phyloP scores from a whole-genome alignment of 352 stramenopile species.

The Pythium periplocum region DNA sequence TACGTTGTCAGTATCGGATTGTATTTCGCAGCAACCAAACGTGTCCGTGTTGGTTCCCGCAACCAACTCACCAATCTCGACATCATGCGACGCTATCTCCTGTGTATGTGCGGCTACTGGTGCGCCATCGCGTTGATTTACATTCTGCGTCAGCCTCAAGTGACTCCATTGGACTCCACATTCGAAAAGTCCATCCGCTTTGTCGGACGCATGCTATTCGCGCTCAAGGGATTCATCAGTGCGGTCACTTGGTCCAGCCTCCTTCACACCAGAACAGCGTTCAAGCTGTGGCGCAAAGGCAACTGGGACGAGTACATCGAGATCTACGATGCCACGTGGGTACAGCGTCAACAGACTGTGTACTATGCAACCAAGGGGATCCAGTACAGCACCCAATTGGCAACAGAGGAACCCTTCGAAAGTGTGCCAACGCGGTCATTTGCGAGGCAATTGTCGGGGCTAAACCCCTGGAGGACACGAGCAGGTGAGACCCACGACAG shows the following conservation, averaged over 20 bases:
- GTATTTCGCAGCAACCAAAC: slow-evolving; percentile 70
- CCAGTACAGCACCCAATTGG: slow-evolving; percentile 31
- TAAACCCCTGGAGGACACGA: slow-evolving; percentile 61
- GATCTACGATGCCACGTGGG: slow-evolving; percentile 80
- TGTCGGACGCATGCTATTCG: slow-evolving; percentile 53
- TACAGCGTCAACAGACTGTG: slow-evolving; percentile 75
- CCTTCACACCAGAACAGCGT: slow-evolving; percentile 57
- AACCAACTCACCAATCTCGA: slow-evolving; percentile 33
- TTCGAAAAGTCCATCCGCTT: slow-evolving; percentile 63
- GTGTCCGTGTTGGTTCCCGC: slow-evolving; percentile 44
- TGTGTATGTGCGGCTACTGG: slow-evolving; percentile 71
- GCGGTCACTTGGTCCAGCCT: slow-evolving; percentile 67
- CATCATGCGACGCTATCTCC: slow-evolving; percentile 70
- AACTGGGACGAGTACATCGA: slow-evolving; percentile 87
- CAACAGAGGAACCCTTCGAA: slow-evolving; percentile 10
- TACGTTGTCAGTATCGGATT: slow-evolving; percentile 69
- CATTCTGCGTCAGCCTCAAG: slow-evolving; percentile 28
- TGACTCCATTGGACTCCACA: slow-evolving; percentile 21
- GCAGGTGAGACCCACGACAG: slow-evolving; percentile 23
- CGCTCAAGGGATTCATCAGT: slow-evolving; percentile 56
- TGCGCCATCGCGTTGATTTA: too few relatives aligned
- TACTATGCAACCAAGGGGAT: slow-evolving; percentile 82
- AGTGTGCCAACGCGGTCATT: slow-evolving; percentile 51
- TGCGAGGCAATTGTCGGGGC: slow-evolving; percentile 54
- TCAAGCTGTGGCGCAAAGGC: slow-evolving; percentile 66